phyloP scores from a whole-genome alignment of 2,329 filamentous ascomycete species.

The Myriosclerotinia duriaeana region DNA sequence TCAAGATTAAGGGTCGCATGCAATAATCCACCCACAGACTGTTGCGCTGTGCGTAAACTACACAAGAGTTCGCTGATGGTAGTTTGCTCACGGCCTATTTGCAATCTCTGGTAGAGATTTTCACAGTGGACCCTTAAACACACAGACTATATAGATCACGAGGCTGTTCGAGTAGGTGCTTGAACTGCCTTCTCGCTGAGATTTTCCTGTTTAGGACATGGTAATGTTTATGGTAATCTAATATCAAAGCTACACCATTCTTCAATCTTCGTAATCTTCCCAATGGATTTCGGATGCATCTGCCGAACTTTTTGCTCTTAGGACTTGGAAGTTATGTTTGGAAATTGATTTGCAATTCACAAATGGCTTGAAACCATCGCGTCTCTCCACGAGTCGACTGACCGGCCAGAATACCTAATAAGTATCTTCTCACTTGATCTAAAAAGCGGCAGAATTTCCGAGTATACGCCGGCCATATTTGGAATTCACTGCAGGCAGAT shows the following conservation, averaged over 20 bases:
- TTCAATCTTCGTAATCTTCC: not conserved
- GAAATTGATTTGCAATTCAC: not conserved
- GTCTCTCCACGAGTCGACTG: not conserved
- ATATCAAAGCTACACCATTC: not conserved
- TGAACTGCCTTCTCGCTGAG: not conserved
- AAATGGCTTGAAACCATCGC: not conserved
- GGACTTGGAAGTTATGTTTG: not conserved
- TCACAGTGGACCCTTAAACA: conserved; percentile 3
- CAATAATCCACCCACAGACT: not conserved
- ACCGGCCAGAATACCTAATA: not conserved
- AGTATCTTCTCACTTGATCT: not conserved
- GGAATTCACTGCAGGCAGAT: not conserved
- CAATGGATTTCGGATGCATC: not conserved
- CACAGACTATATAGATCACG: conserved; percentile 5
- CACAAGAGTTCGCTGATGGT: not conserved
- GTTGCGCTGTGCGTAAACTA: not conserved
- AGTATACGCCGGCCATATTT: not conserved
- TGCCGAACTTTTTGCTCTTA: not conserved
- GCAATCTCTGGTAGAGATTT: conserved; percentile 4
- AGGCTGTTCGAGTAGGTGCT: conserved; percentile 10
- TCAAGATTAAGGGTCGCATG: not conserved
- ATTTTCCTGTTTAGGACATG: not conserved
- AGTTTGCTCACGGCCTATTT: not conserved
- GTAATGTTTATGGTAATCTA: not conserved
- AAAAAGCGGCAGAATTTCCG: not conserved